Percentiles rank a stretch among this genome's conserved stretches.
phyloP scores from a whole-genome alignment of 2,329 filamentous ascomycete species.

The Hymenoscyphus albidus region DNA sequence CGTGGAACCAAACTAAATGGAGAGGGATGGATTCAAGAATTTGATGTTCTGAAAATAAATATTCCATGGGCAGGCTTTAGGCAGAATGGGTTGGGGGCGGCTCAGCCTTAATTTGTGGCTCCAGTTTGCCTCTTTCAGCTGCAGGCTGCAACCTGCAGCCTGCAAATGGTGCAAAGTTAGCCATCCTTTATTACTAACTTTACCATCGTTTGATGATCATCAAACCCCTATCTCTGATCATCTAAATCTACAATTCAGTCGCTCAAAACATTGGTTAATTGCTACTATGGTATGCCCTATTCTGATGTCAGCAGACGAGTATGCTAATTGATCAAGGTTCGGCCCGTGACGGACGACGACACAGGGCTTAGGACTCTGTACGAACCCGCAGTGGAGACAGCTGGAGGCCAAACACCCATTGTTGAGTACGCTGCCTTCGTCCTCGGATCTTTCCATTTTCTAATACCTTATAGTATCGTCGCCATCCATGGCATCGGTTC shows the following conservation, averaged over 20 bases:
- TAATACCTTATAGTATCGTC: conserved; percentile 1
- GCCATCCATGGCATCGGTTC: not conserved
- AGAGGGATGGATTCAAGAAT: too few species aligned
- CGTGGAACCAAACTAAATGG: conserved; percentile 36
- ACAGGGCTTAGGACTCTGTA: not conserved
- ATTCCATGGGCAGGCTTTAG: too few species aligned
- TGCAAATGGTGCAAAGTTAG: not conserved
- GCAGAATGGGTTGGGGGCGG: not conserved
- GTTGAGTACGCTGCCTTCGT: not conserved
- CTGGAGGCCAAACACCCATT: not conserved
- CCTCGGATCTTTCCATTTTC: not conserved
- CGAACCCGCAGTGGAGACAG: not conserved
- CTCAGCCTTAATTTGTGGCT: not conserved
- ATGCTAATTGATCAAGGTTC: not conserved
- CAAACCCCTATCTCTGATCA: not conserved
- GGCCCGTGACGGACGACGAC: not conserved
- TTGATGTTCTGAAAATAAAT: too few species aligned
- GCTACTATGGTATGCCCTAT: conserved; percentile 2
- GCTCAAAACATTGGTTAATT: not conserved
- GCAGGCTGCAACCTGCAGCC: not conserved
- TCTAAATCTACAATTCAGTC: not conserved
- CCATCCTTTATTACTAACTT: not conserved
- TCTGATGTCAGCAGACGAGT: not conserved
- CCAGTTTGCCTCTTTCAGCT: not conserved
- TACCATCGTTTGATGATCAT: not conserved